Base-by-base conservation (phyloP, 148 eudicot genomes). In the Rhododendron griersonianum region DNA sequence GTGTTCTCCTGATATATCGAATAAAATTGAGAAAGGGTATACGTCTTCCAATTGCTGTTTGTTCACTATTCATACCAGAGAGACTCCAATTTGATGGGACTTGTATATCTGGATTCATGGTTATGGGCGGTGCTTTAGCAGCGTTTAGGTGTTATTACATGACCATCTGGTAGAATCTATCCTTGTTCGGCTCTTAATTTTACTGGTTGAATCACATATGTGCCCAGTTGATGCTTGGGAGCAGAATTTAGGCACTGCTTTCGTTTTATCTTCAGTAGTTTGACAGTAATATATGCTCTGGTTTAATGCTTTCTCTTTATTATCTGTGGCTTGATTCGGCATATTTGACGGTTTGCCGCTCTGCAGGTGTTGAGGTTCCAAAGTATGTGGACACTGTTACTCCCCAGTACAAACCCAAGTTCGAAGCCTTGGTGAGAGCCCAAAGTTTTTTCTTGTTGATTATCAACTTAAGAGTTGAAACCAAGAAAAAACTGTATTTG, bases 321-420 rank as follows among this genome's bases (percentile, higher is more conserved):
- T 30, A 30, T 30, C 30, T 47, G 83, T 44, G 63, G 50, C 84
- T 81, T 44, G 37, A 53, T 30, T 71, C 51, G 0, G 11, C 21
- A 23, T 30, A 6, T 45, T 45, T 67, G 15, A 63, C 5, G 4
- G 83, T 18, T 44, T 7, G 35, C 21, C 7, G 11, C 79, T 75
- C 11, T 90, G 83, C 94, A 97, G 99, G 93, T 84, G 53, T 97
- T 91, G 91, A 95, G 91, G 90, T 97, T 86, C 99, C 99, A 37
- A 93, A 92, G 91, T 95, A 92, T 80, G 99, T 90, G 85, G 99
- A 97, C 91, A 93, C 86, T 13, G 98, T 95, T 78, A 97, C 98
- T 59, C 98, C 98, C 39, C 89, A 97, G 76, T 97, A 97, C 94
- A 92, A 91, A 85, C 98, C 98, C 67, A 95, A 96, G 88, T 92